A percentile compares a stretch with the other conserved stretches of the same genome.
Evolutionary conservation across 306 rosid species (phyloP).

Genomic region (peach (Prunus persica)): DNA sequence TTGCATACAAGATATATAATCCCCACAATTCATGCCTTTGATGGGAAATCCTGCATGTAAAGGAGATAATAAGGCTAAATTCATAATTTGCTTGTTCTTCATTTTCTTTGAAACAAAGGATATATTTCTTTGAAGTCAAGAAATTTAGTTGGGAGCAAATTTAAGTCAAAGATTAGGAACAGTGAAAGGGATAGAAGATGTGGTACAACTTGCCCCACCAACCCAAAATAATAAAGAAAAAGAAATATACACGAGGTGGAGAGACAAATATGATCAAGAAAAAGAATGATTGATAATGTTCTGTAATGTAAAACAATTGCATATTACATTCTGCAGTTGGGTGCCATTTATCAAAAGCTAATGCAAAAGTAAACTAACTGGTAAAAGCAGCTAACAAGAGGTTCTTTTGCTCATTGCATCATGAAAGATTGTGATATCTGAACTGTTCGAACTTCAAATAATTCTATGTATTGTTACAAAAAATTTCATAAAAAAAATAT

Average conservation of each 20-base stretch:
- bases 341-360: not conserved
- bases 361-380: not conserved
- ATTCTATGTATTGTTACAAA: too few relatives aligned
- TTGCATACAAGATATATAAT: not conserved
- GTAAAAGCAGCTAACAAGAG: not conserved
- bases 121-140: not conserved
- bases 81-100: not conserved
- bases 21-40: not conserved
- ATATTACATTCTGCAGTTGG: not conserved
- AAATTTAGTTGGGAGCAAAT: not conserved
- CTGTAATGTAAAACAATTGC: not conserved
- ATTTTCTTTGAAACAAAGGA: not conserved
- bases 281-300: not conserved
- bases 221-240: not conserved
- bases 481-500: too few relatives aligned
- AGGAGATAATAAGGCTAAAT: not conserved
- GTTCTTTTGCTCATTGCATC: not conserved
- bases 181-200: not conserved
- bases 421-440: not conserved
- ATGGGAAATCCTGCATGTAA: conserved; percentile 1
- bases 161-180: not conserved
- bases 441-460: not conserved
- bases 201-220: not conserved
- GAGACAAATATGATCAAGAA: not conserved
- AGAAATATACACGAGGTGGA: not conserved